These are phyloP conservation scores for Phoma sp. DNA, from an alignment of 2,329 filamentous ascomycete species.

Conservation along the genomic window DNA sequence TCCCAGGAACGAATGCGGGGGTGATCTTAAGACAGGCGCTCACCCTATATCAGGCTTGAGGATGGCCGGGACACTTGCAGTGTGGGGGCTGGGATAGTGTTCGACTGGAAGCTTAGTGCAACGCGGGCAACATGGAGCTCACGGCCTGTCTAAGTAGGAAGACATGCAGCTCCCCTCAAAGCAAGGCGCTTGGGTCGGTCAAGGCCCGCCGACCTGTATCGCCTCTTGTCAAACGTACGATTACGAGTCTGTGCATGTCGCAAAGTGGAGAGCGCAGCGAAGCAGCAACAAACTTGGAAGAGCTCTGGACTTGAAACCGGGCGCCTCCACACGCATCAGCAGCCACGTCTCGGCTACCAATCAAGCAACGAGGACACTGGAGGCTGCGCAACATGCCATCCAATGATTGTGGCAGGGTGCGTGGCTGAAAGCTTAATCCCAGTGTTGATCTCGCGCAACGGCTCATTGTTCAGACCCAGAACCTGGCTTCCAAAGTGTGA, in stretches of 20 bases:
- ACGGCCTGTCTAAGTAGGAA: slow-evolving; percentile 22
- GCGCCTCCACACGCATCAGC: slow-evolving; percentile 23
- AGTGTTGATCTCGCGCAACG: slow-evolving; percentile 36
- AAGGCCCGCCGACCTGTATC: slow-evolving; percentile 20
- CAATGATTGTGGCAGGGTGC: slow-evolving; percentile 35
- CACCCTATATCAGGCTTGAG: slow-evolving; percentile 12
- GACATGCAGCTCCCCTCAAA: slow-evolving; percentile 17
- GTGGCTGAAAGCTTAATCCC: slow-evolving; percentile 32
- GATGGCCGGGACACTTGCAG: slow-evolving; percentile 19
- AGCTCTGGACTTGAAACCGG: slow-evolving; percentile 41
- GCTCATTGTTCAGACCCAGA: slow-evolving; percentile 30
- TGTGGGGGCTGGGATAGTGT: slow-evolving; percentile 16
- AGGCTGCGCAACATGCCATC: slow-evolving; percentile 16
- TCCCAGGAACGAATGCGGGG: background rate
- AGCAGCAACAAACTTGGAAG: slow-evolving; percentile 48
- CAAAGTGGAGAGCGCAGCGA: slow-evolving; percentile 27
- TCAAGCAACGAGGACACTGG: slow-evolving; percentile 24
- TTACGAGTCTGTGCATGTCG: slow-evolving; percentile 30
- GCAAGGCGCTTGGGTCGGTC: slow-evolving; percentile 22
- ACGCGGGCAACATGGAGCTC: slow-evolving; percentile 18
- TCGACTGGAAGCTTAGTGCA: slow-evolving; percentile 19
- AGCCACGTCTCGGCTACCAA: slow-evolving; percentile 32
- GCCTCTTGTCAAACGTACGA: slow-evolving; percentile 22
- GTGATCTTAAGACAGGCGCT: slow-evolving; percentile 1
- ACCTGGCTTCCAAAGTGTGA: slow-evolving; percentile 19